Evolutionary conservation across 805 yeast species (phyloP), one percentile per base, ranked within the genome.

Genomic region (Wickerhamiella alocasiicola): DNA sequence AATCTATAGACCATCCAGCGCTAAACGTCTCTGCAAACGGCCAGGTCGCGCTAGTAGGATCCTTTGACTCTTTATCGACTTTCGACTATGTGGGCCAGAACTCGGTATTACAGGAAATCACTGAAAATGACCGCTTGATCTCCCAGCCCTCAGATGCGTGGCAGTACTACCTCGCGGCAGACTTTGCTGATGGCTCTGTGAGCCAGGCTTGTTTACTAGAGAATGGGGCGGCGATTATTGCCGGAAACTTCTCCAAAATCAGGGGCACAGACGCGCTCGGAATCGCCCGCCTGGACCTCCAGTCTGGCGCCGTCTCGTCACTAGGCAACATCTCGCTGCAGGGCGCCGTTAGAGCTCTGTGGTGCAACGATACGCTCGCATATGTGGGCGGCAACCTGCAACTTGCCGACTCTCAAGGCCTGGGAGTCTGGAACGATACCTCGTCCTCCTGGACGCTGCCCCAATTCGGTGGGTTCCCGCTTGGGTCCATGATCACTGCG

Each of bases 301-400:
- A 12, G 11, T 29, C 39, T 18, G 49, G 49, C 21, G 11, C n/a
- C 12, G 41, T 39, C 7, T 12, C 37, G 13, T 12, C 40, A 3
- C 25, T 46, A 24, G 49, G 41, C 9, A 31, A 39, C n/a, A 26
- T 44, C 16, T 16, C 31, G 13, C 36, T 43, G 11, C 19, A 29
- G 3, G 45, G 46, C 30, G 31, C 39, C 3, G 47, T 78, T 2
- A 49, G 56, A 3, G 51, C 76, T 0, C 66, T 72, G 0, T 61
- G 63, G 30, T 71, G 74, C 41, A 77, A 76, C 58, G 36, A 60
- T 25, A 59, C 69, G 17, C 42, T 72, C 17, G 68, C 83, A 0
- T 84, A 81, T 53, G 69, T 82, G 36, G 98, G 96, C 7, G 98
- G 98, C 16, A 67, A 72, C 44, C 72, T 88, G 49, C 55, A 66